Conservation (phyloP, 805 yeast species). For the Torulaspora indica region DNA sequence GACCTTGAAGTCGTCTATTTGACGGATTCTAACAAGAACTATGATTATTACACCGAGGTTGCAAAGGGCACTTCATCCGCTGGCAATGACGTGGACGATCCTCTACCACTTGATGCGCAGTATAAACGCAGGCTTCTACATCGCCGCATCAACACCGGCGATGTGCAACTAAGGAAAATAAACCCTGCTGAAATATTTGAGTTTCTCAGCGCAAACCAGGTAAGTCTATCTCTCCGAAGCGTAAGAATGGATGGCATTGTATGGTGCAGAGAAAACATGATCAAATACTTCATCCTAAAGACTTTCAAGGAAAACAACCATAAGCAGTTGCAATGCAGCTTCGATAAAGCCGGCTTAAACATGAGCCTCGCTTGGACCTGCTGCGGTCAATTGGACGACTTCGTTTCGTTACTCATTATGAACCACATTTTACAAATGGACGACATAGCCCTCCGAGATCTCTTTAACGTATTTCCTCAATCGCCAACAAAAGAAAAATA, state of each 20-base stretch:
- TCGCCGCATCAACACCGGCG: conserved; percentile 1
- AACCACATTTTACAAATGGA: conserved; percentile 25
- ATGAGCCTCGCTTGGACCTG: conserved; percentile 33
- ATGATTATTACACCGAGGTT: conserved; percentile 19
- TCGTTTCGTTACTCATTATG: conserved; percentile 24
- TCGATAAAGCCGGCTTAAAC: conserved; percentile 32
- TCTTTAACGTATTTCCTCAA: conserved; percentile 20
- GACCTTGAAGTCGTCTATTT: conserved; percentile 25
- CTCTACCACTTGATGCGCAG: conserved; percentile 26
- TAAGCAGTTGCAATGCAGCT: conserved; percentile 12
- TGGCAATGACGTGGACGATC: conserved; percentile 14
- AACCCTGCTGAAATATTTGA: conserved; percentile 24
- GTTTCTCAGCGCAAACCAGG: conserved; percentile 7
- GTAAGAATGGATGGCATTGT: conserved; percentile 27
- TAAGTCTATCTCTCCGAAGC: conserved; percentile 5
- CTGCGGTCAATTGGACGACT: conserved; percentile 24
- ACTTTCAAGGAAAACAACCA: conserved; percentile 9
- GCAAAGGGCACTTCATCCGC: conserved; percentile 1
- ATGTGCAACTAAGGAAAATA: conserved; percentile 18
- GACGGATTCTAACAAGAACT: conserved; percentile 30
- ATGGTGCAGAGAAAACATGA: conserved; percentile 34
- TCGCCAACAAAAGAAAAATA: conserved; percentile 2
- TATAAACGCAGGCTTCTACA: conserved; percentile 18
- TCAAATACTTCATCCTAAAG: conserved; percentile 23
- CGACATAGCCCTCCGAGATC: conserved; percentile 23